These are phyloP conservation scores for Tremella mesenterica DNA, from an alignment of 768 basidiomycete species.

Conservation along the genomic window DNA sequence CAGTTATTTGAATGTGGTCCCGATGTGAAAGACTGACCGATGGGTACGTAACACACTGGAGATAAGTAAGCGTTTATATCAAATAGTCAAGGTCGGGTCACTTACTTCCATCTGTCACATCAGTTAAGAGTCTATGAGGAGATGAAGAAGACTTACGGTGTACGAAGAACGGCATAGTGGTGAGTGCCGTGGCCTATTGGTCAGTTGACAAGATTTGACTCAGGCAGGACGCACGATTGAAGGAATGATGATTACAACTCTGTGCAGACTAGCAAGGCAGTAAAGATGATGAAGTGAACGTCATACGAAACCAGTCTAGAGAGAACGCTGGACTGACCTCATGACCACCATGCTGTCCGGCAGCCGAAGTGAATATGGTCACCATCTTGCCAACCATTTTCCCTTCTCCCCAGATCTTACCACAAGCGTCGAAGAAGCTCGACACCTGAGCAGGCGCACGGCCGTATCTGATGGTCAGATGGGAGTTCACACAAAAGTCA, in stretches of 20 bases:
- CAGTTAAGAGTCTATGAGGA: neutral
- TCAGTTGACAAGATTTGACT: too few relatives aligned
- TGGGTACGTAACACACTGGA: conserved; percentile 48
- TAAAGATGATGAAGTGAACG: too few relatives aligned
- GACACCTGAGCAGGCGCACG: conserved; percentile 40
- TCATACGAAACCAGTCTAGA: conserved; percentile 6
- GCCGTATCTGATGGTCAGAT: conserved; percentile 56
- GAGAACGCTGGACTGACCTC: conserved; percentile 20
- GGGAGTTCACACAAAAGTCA: neutral
- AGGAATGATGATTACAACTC: too few relatives aligned
- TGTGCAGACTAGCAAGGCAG: too few relatives aligned
- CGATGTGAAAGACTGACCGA: too few relatives aligned
- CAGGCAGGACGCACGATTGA: too few relatives aligned
- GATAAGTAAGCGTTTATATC: neutral
- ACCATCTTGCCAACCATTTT: conserved; percentile 58
- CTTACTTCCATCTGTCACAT: conserved; percentile 18
- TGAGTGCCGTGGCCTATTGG: conserved; percentile 43
- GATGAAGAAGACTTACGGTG: conserved; percentile 48
- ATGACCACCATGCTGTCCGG: conserved; percentile 71
- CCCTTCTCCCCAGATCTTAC: conserved; percentile 48
- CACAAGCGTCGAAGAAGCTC: conserved; percentile 58
- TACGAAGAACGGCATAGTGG: conserved; percentile 52
- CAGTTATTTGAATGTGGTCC: too few relatives aligned
- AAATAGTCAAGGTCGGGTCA: too few relatives aligned
- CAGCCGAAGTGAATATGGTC: conserved; percentile 63